phyloP scores from a whole-genome alignment of 108 stramenopile genomes.

The Pseudonitzschia multiseries region DNA sequence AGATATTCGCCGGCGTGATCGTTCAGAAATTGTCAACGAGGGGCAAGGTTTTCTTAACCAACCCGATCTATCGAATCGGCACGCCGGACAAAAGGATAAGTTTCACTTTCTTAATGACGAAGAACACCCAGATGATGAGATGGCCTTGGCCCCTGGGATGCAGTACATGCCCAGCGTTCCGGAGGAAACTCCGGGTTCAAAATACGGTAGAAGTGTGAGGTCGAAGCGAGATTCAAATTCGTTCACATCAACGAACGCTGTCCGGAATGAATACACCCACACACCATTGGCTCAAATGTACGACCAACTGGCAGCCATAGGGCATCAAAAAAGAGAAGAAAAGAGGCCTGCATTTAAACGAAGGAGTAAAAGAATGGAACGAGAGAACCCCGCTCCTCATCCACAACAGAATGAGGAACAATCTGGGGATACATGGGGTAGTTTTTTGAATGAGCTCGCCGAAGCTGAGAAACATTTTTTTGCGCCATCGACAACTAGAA shows the following conservation, averaged over 20 bases:
- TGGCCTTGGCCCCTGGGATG: conserved; percentile 18
- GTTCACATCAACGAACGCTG: not conserved
- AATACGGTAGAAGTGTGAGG: conserved; percentile 15
- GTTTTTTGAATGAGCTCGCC: conserved; percentile 44
- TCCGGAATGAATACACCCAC: not conserved
- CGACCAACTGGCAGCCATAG: conserved; percentile 19
- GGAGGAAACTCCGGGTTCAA: not conserved
- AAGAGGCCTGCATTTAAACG: conserved; percentile 26
- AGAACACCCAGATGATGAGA: conserved; percentile 15
- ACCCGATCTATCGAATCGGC: conserved; percentile 7
- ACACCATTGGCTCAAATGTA: conserved; percentile 16
- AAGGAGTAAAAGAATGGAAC: conserved; percentile 23
- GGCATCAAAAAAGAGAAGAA: conserved; percentile 13
- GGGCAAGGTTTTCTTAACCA: not conserved
- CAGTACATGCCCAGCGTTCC: conserved; percentile 19
- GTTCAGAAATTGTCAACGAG: conserved; percentile 7
- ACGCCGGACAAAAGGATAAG: not conserved
- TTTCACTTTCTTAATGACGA: not conserved
- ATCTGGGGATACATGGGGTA: conserved; percentile 32
- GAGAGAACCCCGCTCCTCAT: not conserved
- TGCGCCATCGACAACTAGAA: not conserved
- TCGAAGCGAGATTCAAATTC: not conserved
- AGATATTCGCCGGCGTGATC: conserved; percentile 6
- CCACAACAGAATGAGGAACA: conserved; percentile 5
- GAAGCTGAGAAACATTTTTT: conserved; percentile 43